Percentiles rank a stretch among this genome's conserved stretches.
Conservation (phyloP, 2,329 filamentous ascomycete species). For the Fusarium denticulatum region DNA sequence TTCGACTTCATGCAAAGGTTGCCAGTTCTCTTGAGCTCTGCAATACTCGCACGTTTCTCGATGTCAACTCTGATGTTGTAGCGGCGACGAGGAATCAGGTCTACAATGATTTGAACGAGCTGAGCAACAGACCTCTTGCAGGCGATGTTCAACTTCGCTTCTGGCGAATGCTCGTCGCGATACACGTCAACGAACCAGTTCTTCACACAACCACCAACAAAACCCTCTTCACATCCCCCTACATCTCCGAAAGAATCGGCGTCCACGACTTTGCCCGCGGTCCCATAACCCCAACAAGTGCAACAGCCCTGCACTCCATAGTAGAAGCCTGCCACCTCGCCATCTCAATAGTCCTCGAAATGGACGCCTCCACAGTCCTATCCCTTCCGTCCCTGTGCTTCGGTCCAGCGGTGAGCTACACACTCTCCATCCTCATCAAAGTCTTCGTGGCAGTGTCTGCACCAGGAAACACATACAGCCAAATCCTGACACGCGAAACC, state of each 20-base stretch:
- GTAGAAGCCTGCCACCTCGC: conserved; percentile 26
- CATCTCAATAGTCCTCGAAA: conserved; percentile 12
- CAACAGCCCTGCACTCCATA: conserved; percentile 6
- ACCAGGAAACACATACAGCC: conserved; percentile 26
- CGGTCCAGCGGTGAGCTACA: conserved; percentile 24
- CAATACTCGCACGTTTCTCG: background rate
- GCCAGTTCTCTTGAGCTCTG: conserved; percentile 3
- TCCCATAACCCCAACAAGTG: background rate
- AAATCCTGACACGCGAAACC: background rate
- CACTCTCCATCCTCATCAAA: conserved; percentile 30
- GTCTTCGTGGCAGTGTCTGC: conserved; percentile 27
- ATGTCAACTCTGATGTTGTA: background rate
- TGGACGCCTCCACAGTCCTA: conserved; percentile 8
- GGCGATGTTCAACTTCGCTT: conserved; percentile 11
- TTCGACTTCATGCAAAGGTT: conserved; percentile 10
- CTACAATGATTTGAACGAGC: background rate
- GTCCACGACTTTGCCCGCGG: conserved; percentile 17
- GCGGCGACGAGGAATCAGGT: background rate
- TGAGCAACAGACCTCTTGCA: conserved; percentile 14
- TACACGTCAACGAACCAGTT: conserved; percentile 17
- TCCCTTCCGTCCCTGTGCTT: conserved; percentile 26
- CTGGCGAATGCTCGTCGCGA: conserved; percentile 16
- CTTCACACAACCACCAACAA: conserved; percentile 27
- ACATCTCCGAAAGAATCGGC: conserved; percentile 18
- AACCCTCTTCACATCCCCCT: conserved; percentile 16